These are phyloP conservation scores for Haematococcus lacustris DNA, from an alignment of 139 green algal species.

Conservation along the genomic window DNA sequence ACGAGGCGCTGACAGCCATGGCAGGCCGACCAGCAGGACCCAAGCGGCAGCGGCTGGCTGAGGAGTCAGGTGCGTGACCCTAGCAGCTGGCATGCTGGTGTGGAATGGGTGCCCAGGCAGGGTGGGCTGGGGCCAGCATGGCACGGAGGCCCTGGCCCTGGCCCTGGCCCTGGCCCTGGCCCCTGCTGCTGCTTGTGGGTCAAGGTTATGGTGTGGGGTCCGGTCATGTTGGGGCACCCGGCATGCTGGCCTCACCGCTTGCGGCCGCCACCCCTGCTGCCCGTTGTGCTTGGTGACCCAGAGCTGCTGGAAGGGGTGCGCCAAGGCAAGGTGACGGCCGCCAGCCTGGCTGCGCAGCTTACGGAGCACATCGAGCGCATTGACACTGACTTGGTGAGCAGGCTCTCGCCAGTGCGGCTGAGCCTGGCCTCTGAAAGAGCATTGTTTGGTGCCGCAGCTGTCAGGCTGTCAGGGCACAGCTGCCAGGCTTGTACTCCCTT, in stretches of 20 bases:
- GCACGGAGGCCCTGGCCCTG: too few species aligned
- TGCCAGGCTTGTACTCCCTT: not conserved
- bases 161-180: too few species aligned
- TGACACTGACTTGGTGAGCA: conserved; percentile 76
- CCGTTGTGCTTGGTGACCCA: not conserved
- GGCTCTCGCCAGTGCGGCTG: not conserved
- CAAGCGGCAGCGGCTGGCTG: conserved; percentile 46
- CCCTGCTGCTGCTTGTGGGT: too few species aligned
- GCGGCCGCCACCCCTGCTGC: not conserved
- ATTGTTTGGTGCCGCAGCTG: not conserved
- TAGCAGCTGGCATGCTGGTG: too few species aligned
- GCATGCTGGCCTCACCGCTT: too few species aligned
- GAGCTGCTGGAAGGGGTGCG: not conserved
- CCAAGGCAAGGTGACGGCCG: conserved; percentile 9
- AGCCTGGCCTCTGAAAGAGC: not conserved
- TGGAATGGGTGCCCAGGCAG: too few species aligned
- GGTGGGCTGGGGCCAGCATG: too few species aligned
- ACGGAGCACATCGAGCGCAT: conserved; percentile 85
- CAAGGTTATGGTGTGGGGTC: too few species aligned
- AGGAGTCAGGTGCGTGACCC: conserved; percentile 9
- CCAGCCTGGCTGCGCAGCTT: conserved; percentile 55
- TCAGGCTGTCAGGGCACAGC: not conserved
- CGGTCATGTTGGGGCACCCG: too few species aligned
- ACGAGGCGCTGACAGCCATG: conserved; percentile 38
- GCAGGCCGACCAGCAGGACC: conserved; percentile 14